These are phyloP conservation scores for Amoeboaphelidium protococcarum DNA, from an alignment of 371 early-diverging fungal genomes.

Conservation along the genomic window DNA sequence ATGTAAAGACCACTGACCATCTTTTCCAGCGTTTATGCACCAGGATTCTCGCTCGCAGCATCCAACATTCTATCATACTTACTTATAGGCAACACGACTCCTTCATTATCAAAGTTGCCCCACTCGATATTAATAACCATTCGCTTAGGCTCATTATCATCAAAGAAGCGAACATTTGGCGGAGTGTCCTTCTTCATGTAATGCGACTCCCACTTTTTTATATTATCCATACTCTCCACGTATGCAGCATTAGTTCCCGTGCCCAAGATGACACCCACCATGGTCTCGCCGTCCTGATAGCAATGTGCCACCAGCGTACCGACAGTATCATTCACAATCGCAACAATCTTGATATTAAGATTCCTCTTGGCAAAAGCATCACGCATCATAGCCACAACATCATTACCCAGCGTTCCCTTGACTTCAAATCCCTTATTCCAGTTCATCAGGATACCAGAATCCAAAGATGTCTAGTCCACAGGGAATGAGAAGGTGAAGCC, in stretches of 20 bases:
- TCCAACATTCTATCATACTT: constrained; percentile 60
- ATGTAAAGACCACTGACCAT: constrained; percentile 85
- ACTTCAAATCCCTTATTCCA: constrained; percentile 85
- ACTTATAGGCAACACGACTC: constrained; percentile 18
- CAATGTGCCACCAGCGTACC: constrained; percentile 71
- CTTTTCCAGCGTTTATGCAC: constrained; percentile 65
- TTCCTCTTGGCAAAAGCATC: constrained; percentile 43
- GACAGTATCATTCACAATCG: constrained; percentile 86
- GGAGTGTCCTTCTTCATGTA: not conserved
- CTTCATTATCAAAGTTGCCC: constrained; percentile 45
- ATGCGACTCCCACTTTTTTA: constrained; percentile 43
- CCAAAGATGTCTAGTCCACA: constrained; percentile 47
- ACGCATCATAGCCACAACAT: constrained; percentile 61
- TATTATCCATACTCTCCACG: constrained; percentile 40
- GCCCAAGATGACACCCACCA: constrained; percentile 72
- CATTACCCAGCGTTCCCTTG: constrained; percentile 49
- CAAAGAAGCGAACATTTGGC: too few relatives aligned
- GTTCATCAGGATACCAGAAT: constrained; percentile 39
- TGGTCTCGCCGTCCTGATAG: constrained; percentile 40
- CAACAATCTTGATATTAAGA: constrained; percentile 44
- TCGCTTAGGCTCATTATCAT: not conserved
- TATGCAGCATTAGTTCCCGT: constrained; percentile 92
- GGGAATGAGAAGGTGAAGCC: constrained; percentile 93
- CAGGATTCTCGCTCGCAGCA: constrained; percentile 47
- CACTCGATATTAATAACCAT: constrained; percentile 9